Evolutionary conservation across 1,284 basidiomycete genomes (phyloP), one percentile per base, ranked within the genome.

Genomic region (Ustilago lituana): DNA sequence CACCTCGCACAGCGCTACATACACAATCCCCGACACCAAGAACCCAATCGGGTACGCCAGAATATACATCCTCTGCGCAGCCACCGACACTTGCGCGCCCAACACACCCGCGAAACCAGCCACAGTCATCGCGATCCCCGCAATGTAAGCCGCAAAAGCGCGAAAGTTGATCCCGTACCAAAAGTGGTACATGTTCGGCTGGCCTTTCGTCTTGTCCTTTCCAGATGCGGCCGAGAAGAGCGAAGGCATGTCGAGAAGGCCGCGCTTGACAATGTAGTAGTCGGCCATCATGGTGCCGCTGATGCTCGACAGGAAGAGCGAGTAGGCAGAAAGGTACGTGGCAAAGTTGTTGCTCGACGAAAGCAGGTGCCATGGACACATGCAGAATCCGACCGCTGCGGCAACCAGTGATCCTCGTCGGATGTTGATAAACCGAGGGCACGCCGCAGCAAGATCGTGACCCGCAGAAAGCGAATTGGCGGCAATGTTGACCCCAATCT

Each of bases 381-480:
- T 90, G 81, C 85, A 87, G 36, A 92, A 81, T 9, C 90, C 91
- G 50, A 92, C 87, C 33, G 89, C 85, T 1, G 90, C 90, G 17
- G 89, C 89, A 48, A 93, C 83, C 80, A 90, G 91, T 4, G 90
- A 90, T 17, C 93, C 92, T 17, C 91, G 87, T 23, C 92, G 88
- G 76, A 94, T 93, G 82, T 90, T 92, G 78, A 94, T 88, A 84
- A 88, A 93, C 26, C 89, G 88, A 54, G 92, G 84, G 55, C 83
- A 79, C 6, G 93, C 85, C 3, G 91, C 88, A 1, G 91, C 92
- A 68, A 93, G 83, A 83, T 94, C 92, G 76, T 91, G 91, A 6
- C 92, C 91, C 5, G 91, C 91, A 32, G 88, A 89, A 69, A 93
- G 88, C 4, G 89, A 90, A 84, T 94, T 94, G 47, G 92, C 91